Percentiles rank a stretch among this genome's conserved stretches.
Evolutionary conservation across 345 rosid genomes (phyloP).

Genomic region (Durio zibethinus): DNA sequence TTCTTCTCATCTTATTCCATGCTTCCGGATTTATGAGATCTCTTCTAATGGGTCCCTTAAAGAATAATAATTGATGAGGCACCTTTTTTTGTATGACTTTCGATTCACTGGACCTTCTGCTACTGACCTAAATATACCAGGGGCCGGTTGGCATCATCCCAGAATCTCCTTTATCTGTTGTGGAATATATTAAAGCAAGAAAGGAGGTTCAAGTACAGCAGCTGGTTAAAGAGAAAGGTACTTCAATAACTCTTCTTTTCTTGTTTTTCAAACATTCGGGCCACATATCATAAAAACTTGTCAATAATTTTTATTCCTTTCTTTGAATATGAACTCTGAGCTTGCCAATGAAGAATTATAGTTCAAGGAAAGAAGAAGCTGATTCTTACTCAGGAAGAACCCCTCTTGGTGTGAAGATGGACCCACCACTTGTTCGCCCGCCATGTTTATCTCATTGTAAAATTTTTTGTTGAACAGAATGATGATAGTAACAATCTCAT

Average conservation of each 20-base stretch:
- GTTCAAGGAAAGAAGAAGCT: constrained; percentile 8
- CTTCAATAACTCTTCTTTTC: constrained; percentile 49
- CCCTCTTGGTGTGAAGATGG: constrained; percentile 25
- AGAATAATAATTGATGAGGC: constrained; percentile 62
- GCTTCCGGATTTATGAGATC: constrained; percentile 38
- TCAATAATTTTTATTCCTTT: constrained; percentile 33
- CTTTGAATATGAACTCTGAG: constrained; percentile 31
- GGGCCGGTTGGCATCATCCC: constrained; percentile 56
- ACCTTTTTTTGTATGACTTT: constrained; percentile 58
- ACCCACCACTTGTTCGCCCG: constrained; percentile 30
- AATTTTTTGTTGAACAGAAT: constrained; percentile 12
- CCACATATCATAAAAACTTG: constrained; percentile 43
- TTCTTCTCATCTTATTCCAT: constrained; percentile 41
- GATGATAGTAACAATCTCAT: constrained; percentile 12
- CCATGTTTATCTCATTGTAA: constrained; percentile 11
- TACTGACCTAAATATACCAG: constrained; percentile 27
- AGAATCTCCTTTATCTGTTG: constrained; percentile 67
- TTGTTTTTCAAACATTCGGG: constrained; percentile 77
- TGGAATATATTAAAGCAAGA: constrained; percentile 51
- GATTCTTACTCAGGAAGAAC: constrained; percentile 43
- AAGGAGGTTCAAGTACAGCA: constrained; percentile 49
- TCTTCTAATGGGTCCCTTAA: constrained; percentile 48
- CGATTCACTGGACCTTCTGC: constrained; percentile 53
- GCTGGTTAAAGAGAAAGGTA: constrained; percentile 59
- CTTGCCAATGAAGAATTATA: constrained; percentile 21